Base-by-base conservation (phyloP, 177 flowering plant genomes). In the Telopea speciosissima region DNA sequence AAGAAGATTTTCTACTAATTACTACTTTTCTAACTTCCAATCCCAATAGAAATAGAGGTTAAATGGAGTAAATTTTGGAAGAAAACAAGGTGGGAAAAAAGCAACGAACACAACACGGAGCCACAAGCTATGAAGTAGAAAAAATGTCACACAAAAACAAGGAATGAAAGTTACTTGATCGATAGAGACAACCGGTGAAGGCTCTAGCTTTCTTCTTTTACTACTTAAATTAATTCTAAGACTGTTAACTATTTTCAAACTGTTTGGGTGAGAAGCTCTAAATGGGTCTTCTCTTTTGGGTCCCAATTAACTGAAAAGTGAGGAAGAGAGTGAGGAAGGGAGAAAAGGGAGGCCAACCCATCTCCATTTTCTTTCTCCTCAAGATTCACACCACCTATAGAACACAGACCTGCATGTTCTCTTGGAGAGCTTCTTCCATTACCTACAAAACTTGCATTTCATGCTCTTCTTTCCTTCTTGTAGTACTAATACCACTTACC, bases 371-470 rank as follows among this genome's bases (percentile, higher is more conserved):
- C 54, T 72, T 36, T 42, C 61, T 58, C 23, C 56, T 73, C 74
- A 75, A 67, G 79, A 71, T 72, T 77, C 77, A 74, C 72, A 74
- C 72, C 77, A 69, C 75, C 76, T 77, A 68, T 74, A 81, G 79
- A 83, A 72, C 62, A 70, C 76, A 81, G 78, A 83, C 74, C 62
- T 75, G 75, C 85, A 81, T 80, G 88, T 79, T 83, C 85, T 80
- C 78, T 70, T 77, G 19, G 80, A 76, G 70, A 72, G 75, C 82
- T 33, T 65, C 60, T 63, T 22, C 52, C 81, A 31, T 67, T 68
- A 28, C 79, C 65, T 70, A 73, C 74, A 75, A 66, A 74, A 74
- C 79, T 78, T 80, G 79, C 83, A 83, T 83, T 83, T 69, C 81
- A 78, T 83, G 83, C 86, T 36, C 63, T 54, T 52, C 19, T 65